Conservation (phyloP, 2,329 filamentous ascomycete genomes). For the Cladosporium sp. region DNA sequence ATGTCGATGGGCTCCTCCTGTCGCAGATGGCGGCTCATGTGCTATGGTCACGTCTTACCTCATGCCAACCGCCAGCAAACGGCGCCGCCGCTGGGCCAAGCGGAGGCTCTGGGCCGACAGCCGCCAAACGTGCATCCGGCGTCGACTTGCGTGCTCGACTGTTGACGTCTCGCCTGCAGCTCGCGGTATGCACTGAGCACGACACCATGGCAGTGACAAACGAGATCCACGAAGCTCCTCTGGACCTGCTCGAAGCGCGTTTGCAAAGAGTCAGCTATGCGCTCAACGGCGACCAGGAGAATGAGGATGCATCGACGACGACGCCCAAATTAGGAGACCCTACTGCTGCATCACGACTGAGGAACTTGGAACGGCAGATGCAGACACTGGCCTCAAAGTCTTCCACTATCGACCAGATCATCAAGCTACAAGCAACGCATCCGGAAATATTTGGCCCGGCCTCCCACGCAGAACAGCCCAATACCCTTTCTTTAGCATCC, state of each 20-base stretch:
- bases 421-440: slow-evolving; percentile 38
- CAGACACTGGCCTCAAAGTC: slow-evolving; percentile 38
- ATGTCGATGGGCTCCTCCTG: not conserved
- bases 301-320: slow-evolving; percentile 1
- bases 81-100: not conserved
- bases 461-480: slow-evolving; percentile 20
- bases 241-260: slow-evolving; percentile 42
- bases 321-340: not conserved
- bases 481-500: slow-evolving; percentile 20
- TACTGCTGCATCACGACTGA: slow-evolving; percentile 6
- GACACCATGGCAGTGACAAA: not conserved
- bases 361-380: slow-evolving; percentile 26
- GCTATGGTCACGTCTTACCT: slow-evolving; percentile 6
- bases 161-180: not conserved
- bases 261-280: slow-evolving; percentile 42
- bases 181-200: not conserved
- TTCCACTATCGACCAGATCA: slow-evolving; percentile 35
- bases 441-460: slow-evolving; percentile 35
- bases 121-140: not conserved
- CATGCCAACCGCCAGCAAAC: not conserved
- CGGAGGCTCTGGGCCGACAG: not conserved
- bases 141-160: not conserved
- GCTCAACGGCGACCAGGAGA: slow-evolving; percentile 33
- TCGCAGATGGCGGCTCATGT: slow-evolving; percentile 4
- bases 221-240: slow-evolving; percentile 30